Evolutionary conservation across 2,329 filamentous ascomycete genomes (phyloP).

Genomic region (Talaromyces sp.): DNA sequence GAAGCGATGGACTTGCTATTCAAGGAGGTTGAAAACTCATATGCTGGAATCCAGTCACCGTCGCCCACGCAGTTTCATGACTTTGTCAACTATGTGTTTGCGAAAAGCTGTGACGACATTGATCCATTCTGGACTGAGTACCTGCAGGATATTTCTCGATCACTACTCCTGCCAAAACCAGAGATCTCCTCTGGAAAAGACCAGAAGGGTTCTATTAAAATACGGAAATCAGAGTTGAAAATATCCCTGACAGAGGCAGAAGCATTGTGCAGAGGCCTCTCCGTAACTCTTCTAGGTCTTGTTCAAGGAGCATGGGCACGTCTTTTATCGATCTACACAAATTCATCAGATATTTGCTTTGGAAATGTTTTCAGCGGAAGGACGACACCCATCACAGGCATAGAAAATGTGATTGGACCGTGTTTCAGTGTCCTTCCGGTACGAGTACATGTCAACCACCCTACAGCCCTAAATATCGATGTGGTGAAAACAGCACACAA

Average conservation of each 20-base stretch:
- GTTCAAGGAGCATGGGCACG: conserved; percentile 71
- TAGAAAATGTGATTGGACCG: conserved; percentile 74
- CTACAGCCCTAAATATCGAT: conserved; percentile 48
- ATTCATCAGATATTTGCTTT: conserved; percentile 69
- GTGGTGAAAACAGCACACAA: conserved; percentile 58
- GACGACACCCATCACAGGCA: conserved; percentile 58
- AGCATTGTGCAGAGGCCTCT: conserved; percentile 47
- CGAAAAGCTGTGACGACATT: conserved; percentile 35
- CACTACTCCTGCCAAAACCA: conserved; percentile 22
- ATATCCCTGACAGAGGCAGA: conserved; percentile 46
- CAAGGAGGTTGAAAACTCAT: conserved; percentile 62
- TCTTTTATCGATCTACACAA: conserved; percentile 55
- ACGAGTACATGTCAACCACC: conserved; percentile 51
- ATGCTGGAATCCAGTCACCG: conserved; percentile 45
- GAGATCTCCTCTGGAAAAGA: neutral
- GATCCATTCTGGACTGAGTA: conserved; percentile 61
- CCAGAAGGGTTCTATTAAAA: neutral
- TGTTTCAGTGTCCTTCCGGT: conserved; percentile 88
- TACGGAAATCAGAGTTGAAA: conserved; percentile 17
- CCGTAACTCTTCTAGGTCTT: conserved; percentile 60
- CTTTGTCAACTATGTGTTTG: conserved; percentile 61
- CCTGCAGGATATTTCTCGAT: conserved; percentile 51
- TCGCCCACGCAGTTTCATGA: conserved; percentile 53
- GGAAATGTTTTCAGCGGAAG: conserved; percentile 82
- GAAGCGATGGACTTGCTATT: conserved; percentile 68